phyloP scores from a whole-genome alignment of 1,284 basidiomycete species.

The Bjerkandera adusta region DNA sequence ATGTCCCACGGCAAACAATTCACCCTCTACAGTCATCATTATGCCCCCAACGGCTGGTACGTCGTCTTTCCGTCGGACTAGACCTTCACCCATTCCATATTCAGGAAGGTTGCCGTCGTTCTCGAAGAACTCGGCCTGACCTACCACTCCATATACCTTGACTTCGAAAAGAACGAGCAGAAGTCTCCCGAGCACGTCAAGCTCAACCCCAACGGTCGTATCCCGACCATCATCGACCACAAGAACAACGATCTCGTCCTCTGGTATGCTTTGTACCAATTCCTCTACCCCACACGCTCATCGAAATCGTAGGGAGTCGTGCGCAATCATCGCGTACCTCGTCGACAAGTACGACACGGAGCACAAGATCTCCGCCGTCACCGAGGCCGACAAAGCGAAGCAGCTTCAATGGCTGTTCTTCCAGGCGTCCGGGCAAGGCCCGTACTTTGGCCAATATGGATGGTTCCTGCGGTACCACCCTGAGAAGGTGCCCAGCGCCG shows the following conservation, averaged over 20 bases:
- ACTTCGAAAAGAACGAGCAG: constrained; percentile 25
- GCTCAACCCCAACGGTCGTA: constrained; percentile 28
- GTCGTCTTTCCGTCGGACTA: not conserved
- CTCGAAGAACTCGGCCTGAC: constrained; percentile 26
- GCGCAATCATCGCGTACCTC: constrained; percentile 67
- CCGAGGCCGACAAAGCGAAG: constrained; percentile 16
- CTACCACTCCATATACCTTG: constrained; percentile 25
- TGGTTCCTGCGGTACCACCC: constrained; percentile 27
- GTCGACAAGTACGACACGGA: constrained; percentile 59
- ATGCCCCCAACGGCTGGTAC: constrained; percentile 19
- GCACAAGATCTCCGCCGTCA: constrained; percentile 52
- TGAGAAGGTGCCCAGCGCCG: constrained; percentile 26
- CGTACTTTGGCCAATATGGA: constrained; percentile 23
- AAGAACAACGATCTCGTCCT: constrained; percentile 25
- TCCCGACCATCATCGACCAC: constrained; percentile 33
- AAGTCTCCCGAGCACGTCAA: constrained; percentile 20
- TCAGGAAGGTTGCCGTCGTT: constrained; percentile 23
- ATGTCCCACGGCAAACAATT: constrained; percentile 17
- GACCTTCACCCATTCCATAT: not conserved
- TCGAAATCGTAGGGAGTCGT: constrained; percentile 44
- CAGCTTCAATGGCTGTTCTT: constrained; percentile 3
- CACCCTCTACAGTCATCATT: constrained; percentile 24
- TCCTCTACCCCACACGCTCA: not conserved
- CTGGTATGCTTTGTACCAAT: constrained; percentile 7
- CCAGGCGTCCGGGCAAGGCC: constrained; percentile 9